These are phyloP conservation scores for Colletotrichum sp. DNA, from an alignment of 2,329 filamentous ascomycete species.

Conservation along the genomic window DNA sequence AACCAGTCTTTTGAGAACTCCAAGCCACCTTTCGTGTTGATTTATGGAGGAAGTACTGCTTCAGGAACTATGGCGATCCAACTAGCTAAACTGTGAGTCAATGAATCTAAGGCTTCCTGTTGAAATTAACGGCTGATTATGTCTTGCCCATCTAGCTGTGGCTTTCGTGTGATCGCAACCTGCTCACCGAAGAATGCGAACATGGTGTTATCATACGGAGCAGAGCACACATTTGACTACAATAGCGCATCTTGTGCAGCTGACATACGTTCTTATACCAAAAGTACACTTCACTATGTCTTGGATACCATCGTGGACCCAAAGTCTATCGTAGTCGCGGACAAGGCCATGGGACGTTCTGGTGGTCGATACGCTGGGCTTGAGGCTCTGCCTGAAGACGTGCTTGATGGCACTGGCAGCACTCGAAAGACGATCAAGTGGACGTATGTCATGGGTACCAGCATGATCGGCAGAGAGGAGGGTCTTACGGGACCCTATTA, in stretches of 20 bases:
- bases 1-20: conserved; percentile 19
- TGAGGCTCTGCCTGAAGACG: conserved; percentile 23
- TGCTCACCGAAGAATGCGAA: conserved; percentile 47
- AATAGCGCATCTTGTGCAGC: conserved; percentile 32
- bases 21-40: conserved; percentile 37
- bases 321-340: conserved; percentile 39
- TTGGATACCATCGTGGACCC: conserved; percentile 47
- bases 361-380: conserved; percentile 43
- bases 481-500: not conserved
- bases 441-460: not conserved
- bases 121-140: not conserved
- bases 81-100: conserved; percentile 33
- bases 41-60: conserved; percentile 49
- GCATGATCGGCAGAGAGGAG: not conserved
- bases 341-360: conserved; percentile 37
- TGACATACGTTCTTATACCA: conserved; percentile 41
- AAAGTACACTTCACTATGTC: conserved; percentile 38
- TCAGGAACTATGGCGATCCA: conserved; percentile 50
- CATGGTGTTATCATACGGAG: conserved; percentile 45
- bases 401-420: not conserved
- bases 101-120: not conserved
- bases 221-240: conserved; percentile 51
- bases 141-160: conserved; percentile 26
- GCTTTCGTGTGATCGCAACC: conserved; percentile 45
- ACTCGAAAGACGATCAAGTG: not conserved